Evolutionary conservation across 2,329 filamentous ascomycete genomes (phyloP).

Genomic region (Xylogone sp.): DNA sequence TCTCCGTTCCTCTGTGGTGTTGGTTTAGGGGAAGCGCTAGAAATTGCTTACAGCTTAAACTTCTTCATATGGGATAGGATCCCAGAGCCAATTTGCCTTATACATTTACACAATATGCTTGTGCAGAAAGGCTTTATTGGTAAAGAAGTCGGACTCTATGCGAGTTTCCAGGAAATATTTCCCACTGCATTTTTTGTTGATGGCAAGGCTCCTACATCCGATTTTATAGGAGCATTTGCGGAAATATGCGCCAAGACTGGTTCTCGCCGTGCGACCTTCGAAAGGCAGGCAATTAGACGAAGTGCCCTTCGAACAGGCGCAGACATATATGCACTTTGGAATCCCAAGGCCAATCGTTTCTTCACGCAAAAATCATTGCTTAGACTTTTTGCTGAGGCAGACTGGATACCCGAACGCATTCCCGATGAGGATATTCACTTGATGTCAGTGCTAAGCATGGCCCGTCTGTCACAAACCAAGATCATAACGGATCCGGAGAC

Average conservation of each 20-base stretch:
- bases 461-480: slow-evolving; percentile 28
- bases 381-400: slow-evolving; percentile 24
- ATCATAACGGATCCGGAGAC: slow-evolving; percentile 23
- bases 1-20: slow-evolving; percentile 45
- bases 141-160: slow-evolving; percentile 30
- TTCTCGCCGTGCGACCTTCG: slow-evolving; percentile 2
- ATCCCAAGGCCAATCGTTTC: slow-evolving; percentile 17
- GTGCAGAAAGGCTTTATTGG: slow-evolving; percentile 36
- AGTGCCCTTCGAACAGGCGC: background rate
- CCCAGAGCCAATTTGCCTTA: slow-evolving; percentile 33
- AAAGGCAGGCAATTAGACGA: slow-evolving; percentile 3
- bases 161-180: slow-evolving; percentile 23
- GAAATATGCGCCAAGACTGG: background rate
- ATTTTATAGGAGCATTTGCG: slow-evolving; percentile 24
- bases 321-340: slow-evolving; percentile 16
- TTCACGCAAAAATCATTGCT: slow-evolving; percentile 33
- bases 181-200: slow-evolving; percentile 24
- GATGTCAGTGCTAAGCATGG: slow-evolving; percentile 19
- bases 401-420: slow-evolving; percentile 34
- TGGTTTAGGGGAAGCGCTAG: slow-evolving; percentile 40
- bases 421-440: slow-evolving; percentile 29
- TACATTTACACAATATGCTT: slow-evolving; percentile 47
- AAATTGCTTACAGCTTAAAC: slow-evolving; percentile 31
- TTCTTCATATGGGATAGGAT: slow-evolving; percentile 37
- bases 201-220: slow-evolving; percentile 25